These are phyloP conservation scores for Paramyrothecium roridum DNA, from an alignment of 2,329 filamentous ascomycete genomes.

Conservation along the genomic window DNA sequence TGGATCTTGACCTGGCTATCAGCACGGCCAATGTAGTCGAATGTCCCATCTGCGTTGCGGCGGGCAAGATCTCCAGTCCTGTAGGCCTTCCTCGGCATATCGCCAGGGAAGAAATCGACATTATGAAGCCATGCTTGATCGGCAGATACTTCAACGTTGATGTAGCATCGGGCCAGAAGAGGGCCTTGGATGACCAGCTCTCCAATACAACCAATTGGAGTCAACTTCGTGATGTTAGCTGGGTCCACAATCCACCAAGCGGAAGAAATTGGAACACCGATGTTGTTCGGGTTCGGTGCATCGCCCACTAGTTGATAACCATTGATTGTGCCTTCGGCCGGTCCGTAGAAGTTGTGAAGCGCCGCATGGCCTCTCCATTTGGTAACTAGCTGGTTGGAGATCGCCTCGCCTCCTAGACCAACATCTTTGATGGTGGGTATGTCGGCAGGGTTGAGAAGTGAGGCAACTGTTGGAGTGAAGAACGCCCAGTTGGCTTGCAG, in stretches of 20 bases:
- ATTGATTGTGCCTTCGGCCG: conserved; percentile 1
- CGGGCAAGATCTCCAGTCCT: conserved; percentile 13
- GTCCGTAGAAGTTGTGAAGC: not conserved
- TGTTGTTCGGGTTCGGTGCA: not conserved
- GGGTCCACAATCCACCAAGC: conserved; percentile 16
- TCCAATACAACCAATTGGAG: conserved; percentile 15
- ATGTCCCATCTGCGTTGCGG: conserved; percentile 29
- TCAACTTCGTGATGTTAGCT: conserved; percentile 10
- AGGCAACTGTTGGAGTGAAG: conserved; percentile 6
- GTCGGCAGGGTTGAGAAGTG: conserved; percentile 2
- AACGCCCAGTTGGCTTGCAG: conserved; percentile 2
- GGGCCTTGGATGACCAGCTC: conserved; percentile 23
- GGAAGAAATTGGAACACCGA: conserved; percentile 2
- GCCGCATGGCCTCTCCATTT: not conserved
- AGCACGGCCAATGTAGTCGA: conserved; percentile 44
- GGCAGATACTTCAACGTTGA: conserved; percentile 10
- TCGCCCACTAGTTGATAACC: not conserved
- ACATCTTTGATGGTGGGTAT: conserved; percentile 8
- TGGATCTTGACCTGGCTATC: conserved; percentile 54
- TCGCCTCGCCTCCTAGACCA: conserved; percentile 6
- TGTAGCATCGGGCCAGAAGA: conserved; percentile 17
- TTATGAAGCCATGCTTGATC: conserved; percentile 1
- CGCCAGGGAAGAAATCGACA: not conserved
- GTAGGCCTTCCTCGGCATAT: conserved; percentile 9
- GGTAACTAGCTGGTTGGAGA: not conserved